Base-by-base conservation (phyloP, 192 early-diverging fungal genomes). In the Mortierella hygrophila region DNA sequence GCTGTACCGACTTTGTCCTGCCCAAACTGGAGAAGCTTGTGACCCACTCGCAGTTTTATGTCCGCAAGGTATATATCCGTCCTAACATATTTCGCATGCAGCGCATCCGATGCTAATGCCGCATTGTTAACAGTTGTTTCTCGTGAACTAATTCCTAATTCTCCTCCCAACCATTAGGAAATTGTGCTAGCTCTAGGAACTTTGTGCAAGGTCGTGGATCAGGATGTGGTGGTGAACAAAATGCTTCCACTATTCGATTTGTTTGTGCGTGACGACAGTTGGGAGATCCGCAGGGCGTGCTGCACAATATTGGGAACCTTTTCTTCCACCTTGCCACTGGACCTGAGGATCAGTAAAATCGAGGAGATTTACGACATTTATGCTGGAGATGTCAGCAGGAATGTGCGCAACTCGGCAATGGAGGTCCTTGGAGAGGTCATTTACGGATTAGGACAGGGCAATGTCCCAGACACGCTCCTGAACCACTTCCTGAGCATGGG, bases 401-500 rank as follows among this genome's bases (percentile, higher is more conserved):
- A 89, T 70, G 92, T 93, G 2, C 82, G 91, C 35, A 91, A 90
- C 23, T 83, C 91, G 8, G 76, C 90, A 29, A 91, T 89, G 26
- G 92, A 93, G 71, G 88, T 93, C 23, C 81, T 91, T 6, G 92
- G 92, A 21, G 90, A 92, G 77, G 72, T 93, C 16, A 92, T 93
- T 78, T 83, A 91, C 11, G 90, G 88, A 38, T 92, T 93, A 26
- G 82, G 91, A 20, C 86, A 89, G 38, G 82, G 75, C 2, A 75
- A 71, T 20, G 81, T 93, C 37, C 91, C 92, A 18, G 89, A 90
- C 49, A 77, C 80, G 21, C 75, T 93, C 4, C 68, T 93, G 37
- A 82, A 85, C 4, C 89, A 90, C 72, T 93, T 93, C 77, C 55
- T 93, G 44, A 89, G 82, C 49, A 82, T 89, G 76, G 90, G 88